phyloP scores from a whole-genome alignment of 345 rosid genomes.

The Syzygium jambos region DNA sequence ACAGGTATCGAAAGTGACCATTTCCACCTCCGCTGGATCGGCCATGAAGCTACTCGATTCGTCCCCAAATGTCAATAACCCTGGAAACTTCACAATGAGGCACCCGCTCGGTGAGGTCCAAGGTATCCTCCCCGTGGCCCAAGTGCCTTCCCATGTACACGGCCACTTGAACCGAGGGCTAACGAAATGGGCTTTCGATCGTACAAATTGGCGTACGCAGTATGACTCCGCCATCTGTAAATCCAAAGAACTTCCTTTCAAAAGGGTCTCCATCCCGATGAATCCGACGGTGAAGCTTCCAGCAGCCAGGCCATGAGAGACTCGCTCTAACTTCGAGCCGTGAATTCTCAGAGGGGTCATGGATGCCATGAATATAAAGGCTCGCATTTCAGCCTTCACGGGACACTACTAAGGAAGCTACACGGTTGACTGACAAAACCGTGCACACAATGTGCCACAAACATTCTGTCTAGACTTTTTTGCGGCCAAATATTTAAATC shows the following conservation, averaged over 20 bases:
- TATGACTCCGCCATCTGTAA: slow-evolving; percentile 80
- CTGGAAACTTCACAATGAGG: slow-evolving; percentile 67
- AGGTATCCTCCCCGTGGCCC: slow-evolving; percentile 74
- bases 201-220: slow-evolving; percentile 63
- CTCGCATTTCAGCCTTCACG: neutral
- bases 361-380: slow-evolving; percentile 45
- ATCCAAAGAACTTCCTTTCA: slow-evolving; percentile 69
- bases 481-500: no score
- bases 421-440: neutral
- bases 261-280: slow-evolving; percentile 57
- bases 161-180: slow-evolving; percentile 85
- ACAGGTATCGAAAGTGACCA: slow-evolving; percentile 49
- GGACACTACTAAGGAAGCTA: neutral
- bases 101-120: slow-evolving; percentile 69
- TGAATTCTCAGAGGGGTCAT: slow-evolving; percentile 68
- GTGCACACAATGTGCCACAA: no score
- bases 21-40: slow-evolving; percentile 83
- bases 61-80: slow-evolving; percentile 48
- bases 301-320: slow-evolving; percentile 57
- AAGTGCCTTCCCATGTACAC: slow-evolving; percentile 53
- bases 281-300: slow-evolving; percentile 65
- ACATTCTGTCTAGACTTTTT: no score
- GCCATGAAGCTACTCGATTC: slow-evolving; percentile 47
- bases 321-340: slow-evolving; percentile 53
- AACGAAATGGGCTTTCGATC: slow-evolving; percentile 47